Base-by-base conservation (phyloP, 2,329 filamentous ascomycete genomes). In the Colletotrichum limetticola region DNA sequence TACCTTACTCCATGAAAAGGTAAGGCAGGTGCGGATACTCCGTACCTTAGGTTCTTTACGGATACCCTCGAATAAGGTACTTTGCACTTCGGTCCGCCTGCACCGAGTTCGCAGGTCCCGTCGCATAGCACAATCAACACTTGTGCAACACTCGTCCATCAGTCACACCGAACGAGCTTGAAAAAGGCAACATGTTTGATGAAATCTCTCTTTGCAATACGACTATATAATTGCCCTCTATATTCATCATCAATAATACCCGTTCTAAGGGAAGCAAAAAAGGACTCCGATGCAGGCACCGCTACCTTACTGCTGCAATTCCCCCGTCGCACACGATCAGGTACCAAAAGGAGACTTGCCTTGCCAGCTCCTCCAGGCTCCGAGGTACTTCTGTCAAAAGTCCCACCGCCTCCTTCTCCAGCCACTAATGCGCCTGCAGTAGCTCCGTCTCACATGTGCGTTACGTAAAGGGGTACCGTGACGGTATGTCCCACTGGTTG, bases 391-490 rank as follows among this genome's bases (percentile, higher is more conserved):
- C 28, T 35, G 32, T 46, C 5, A 4, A 28, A 58, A 32, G 71
- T 74, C 52, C 37, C 68, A 42, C 59, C 37, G 35, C 22, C 55
- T 28, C 28, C 30, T 60, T 49, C 58, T 32, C 35, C 42, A 49
- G 42, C 42, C 42, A 49, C 19, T 49, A 9, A 49, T 49, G 42
- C 19, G 7, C 19, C 16, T 49, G 19, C 42, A 49, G 42, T 71
- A 59, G 57, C 62, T 56, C 12, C 42, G 42, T 63, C 46, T 63
- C 63, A 26, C 19, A 12, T 35, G 42, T 32, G 28, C 22, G 12
- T 73, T 73, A 73, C 71, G 71, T 73, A 73, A 70, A 42, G 22
- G 35, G 24, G n/a, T 72, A 74, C 68, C 3, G 52, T 22, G 22
- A 14, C 59, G 46, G 28, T 26, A 59, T 62, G 71, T 72, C 55